A percentile compares a stretch with the other conserved stretches of the same genome.
Conservation (phyloP, 805 yeast species). For the Schwanniomyces vanrijiae region DNA sequence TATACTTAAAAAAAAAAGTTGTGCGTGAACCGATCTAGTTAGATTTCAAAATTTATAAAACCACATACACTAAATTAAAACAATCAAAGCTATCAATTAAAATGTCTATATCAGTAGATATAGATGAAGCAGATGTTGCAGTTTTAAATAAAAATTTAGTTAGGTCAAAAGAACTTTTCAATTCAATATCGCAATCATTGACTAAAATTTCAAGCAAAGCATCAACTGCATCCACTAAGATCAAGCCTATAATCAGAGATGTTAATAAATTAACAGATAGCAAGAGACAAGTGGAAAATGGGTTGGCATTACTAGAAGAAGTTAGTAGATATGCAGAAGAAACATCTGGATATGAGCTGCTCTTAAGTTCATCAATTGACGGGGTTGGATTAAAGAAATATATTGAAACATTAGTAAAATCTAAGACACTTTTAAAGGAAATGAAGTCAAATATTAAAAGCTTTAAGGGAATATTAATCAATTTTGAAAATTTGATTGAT, state of each 20-base stretch:
- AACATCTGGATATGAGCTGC: constrained; percentile 41
- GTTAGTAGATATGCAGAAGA: constrained; percentile 50
- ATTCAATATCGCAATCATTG: constrained; percentile 55
- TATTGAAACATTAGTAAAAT: constrained; percentile 31
- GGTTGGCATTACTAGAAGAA: constrained; percentile 51
- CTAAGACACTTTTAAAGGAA: constrained; percentile 47
- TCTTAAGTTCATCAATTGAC: constrained; percentile 34
- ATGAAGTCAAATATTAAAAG: constrained; percentile 44
- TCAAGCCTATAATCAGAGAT: constrained; percentile 69
- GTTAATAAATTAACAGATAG: constrained; percentile 56
- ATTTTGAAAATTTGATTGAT: constrained; percentile 54
- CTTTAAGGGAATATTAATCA: constrained; percentile 67
- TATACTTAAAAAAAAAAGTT: not conserved
- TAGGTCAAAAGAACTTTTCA: constrained; percentile 56
- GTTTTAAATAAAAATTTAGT: constrained; percentile 74
- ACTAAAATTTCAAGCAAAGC: constrained; percentile 53
- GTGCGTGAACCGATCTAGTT: not conserved
- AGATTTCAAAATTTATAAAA: not conserved
- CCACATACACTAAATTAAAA: not conserved
- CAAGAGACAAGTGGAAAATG: constrained; percentile 57
- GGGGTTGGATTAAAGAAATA: constrained; percentile 39
- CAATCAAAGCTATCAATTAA: not conserved
- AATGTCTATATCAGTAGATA: constrained; percentile 39
- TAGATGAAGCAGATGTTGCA: constrained; percentile 81
- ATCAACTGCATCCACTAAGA: constrained; percentile 55